Evolutionary conservation across 495 filamentous ascomycete species (phyloP), one percentile per base, ranked within the genome.

Genomic region (Talaromyces proteolyticus): DNA sequence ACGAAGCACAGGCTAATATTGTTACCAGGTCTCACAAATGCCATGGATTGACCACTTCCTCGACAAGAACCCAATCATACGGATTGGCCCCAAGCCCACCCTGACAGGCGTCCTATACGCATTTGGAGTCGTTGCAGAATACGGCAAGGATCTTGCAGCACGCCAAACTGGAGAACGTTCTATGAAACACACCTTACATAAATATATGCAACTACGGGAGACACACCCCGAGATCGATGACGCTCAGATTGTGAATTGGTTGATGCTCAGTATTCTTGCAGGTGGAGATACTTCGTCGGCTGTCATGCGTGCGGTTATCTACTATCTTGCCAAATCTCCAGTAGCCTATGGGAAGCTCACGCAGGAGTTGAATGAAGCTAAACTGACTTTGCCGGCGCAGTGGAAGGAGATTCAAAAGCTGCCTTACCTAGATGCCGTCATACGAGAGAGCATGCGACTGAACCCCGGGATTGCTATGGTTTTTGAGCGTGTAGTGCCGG

Each of bases 361-460:
- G 1, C 25, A 38, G 14, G 60, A 64, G 37, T 36, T 66, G 2
- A 17, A 52, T 44, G 22, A 41, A 3, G 55, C 47, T 5, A 29
- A 29, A 6, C 26, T 29, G 6, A 29, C 5, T 5, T 29, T 7
- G 6, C 38, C 38, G 6, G 38, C n/a, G 6, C 12, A 4, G 38
- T 44, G n/a, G n/a, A 19, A 44, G 6, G 16, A 63, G 63, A 19
- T 57, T 8, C 53, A 59, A 12, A 42, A 52, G 10, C 61, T 87
- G 8, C 68, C 59, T 1, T 89, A 88, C 54, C 75, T 88, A 7
- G 80, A 84, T 49, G 81, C 84, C 3, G 78, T 78, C 24, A 76
- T 89, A 53, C 82, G 86, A 61, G 86, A 91, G 62, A 68, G 78
- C 0, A 77, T 88, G 61, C 75, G 85, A 3, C 44, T 88, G 16